phyloP scores from a whole-genome alignment of 441 rosid genomes.

The Geranium incanum region DNA sequence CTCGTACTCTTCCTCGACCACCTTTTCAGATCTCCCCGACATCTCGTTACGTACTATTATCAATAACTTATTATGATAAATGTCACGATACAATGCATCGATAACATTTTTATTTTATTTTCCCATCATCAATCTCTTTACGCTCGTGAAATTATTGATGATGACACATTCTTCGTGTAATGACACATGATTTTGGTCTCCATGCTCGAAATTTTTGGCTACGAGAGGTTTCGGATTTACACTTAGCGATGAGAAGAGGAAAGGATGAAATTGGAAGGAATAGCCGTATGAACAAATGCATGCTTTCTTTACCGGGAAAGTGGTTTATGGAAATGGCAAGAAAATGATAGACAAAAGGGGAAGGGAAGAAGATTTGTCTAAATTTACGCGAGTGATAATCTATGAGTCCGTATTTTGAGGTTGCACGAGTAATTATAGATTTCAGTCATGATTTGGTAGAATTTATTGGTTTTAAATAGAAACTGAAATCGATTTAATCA shows the following conservation, averaged over 20 bases:
- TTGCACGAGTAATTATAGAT: background rate
- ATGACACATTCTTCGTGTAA: no score
- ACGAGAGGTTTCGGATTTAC: no score
- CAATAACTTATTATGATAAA: no score
- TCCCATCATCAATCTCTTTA: no score
- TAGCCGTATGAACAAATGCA: background rate
- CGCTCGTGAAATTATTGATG: no score
- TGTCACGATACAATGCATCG: background rate
- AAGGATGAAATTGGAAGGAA: background rate
- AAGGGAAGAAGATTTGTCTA: background rate
- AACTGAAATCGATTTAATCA: no score
- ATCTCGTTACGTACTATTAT: background rate
- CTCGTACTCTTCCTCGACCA: background rate
- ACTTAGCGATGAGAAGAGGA: no score
- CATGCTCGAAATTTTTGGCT: no score
- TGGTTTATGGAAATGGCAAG: background rate
- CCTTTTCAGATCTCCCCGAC: background rate
- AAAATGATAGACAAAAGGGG: background rate
- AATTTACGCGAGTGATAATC: background rate
- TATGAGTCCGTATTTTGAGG: background rate
- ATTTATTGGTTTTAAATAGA: no score
- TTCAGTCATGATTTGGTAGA: background rate
- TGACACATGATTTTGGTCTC: no score
- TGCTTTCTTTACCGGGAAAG: background rate
- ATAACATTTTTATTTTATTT: no score